phyloP scores from a whole-genome alignment of 2,329 filamentous ascomycete genomes.

The Tolypocladium paradoxum region DNA sequence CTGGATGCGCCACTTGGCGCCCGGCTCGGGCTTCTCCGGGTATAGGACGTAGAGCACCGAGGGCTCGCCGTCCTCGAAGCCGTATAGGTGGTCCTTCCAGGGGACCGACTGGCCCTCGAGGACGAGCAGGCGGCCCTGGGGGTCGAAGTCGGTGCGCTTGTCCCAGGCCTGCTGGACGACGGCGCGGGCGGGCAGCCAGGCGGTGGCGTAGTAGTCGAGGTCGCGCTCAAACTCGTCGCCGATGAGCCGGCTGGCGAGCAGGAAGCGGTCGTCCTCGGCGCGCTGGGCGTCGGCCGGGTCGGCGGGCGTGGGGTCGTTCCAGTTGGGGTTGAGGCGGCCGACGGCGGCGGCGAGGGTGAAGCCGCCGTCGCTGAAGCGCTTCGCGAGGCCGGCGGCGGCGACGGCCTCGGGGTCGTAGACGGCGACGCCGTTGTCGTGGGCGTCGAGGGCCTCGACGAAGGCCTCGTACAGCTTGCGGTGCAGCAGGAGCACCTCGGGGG shows the following conservation, averaged over 20 bases:
- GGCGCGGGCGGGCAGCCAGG: conserved; percentile 81
- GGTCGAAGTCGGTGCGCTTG: conserved; percentile 55
- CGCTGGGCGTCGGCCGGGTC: conserved; percentile 49
- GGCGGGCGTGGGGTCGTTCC: conserved; percentile 54
- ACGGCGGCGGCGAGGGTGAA: conserved; percentile 82
- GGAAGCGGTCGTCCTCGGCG: conserved; percentile 73
- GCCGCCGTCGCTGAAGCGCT: conserved; percentile 72
- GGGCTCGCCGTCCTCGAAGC: conserved; percentile 56
- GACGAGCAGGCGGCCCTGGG: conserved; percentile 70
- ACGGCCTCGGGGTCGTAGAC: conserved; percentile 65
- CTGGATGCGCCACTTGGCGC: conserved; percentile 86
- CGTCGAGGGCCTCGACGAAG: conserved; percentile 93
- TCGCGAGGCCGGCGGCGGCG: conserved; percentile 60
- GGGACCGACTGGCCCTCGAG: conserved; percentile 69
- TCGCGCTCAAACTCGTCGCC: conserved; percentile 80
- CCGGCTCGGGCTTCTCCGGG: conserved; percentile 65
- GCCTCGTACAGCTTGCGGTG: conserved; percentile 85
- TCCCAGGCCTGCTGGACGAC: conserved; percentile 69
- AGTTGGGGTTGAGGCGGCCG: conserved; percentile 65
- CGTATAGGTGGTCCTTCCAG: conserved; percentile 95
- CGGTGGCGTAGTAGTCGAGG: conserved; percentile 60
- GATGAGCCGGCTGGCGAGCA: conserved; percentile 67
- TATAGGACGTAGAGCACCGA: conserved; percentile 79
- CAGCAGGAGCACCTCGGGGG: conserved; percentile 60
- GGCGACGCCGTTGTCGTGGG: conserved; percentile 92